Evolutionary conservation across 305 asterid genomes (phyloP).

Genomic region (Solanum hybrid): DNA sequence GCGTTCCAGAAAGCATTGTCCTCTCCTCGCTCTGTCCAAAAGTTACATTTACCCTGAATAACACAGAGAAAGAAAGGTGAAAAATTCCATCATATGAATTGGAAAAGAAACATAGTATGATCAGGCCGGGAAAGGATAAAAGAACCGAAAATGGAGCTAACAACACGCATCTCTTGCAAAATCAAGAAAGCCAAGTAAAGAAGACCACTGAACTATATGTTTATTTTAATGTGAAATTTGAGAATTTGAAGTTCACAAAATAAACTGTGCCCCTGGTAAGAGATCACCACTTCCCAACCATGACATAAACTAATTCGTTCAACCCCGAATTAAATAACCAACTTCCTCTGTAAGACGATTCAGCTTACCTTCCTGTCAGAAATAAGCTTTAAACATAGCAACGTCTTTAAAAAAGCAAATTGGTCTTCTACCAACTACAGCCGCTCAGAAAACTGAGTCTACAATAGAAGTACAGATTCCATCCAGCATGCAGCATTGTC

Average conservation of each 20-base stretch:
- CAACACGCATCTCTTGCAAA: background rate
- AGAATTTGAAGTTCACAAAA: no score
- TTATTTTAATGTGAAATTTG: no score
- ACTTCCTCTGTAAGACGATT: background rate
- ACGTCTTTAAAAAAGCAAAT: background rate
- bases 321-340: background rate
- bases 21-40: constrained; percentile 66
- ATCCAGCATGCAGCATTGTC: background rate
- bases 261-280: background rate
- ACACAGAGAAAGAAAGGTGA: background rate
- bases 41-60: constrained; percentile 48
- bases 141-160: background rate
- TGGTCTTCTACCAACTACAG: background rate
- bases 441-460: background rate
- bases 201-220: background rate
- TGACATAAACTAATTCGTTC: background rate
- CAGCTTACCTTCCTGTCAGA: background rate
- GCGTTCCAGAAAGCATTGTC: constrained; percentile 69
- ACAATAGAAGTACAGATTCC: background rate
- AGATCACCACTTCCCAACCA: background rate
- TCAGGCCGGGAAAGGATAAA: background rate
- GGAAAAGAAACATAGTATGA: background rate
- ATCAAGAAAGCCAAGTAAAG: background rate
- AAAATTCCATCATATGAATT: background rate
- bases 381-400: background rate